These are phyloP conservation scores for Crithidia brevicula DNA, from an alignment of 208 protist genomes.

Conservation along the genomic window DNA sequence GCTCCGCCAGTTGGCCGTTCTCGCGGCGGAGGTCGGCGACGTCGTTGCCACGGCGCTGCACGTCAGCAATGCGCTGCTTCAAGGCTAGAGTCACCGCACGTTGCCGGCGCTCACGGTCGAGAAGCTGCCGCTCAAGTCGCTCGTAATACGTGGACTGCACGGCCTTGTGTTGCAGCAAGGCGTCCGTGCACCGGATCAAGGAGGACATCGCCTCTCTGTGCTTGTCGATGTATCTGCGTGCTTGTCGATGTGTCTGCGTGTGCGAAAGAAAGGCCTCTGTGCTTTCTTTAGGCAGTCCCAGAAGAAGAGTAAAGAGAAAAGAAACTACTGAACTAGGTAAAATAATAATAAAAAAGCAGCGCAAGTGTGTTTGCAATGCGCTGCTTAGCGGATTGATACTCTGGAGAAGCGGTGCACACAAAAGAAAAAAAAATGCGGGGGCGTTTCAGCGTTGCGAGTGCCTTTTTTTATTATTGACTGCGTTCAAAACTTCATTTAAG, in stretches of 20 bases:
- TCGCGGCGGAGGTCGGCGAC: constrained; percentile 52
- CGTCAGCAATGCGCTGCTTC: constrained; percentile 57
- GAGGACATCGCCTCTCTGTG: constrained; percentile 39
- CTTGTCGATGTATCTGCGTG: neutral
- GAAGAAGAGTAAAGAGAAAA: neutral
- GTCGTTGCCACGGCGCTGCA: constrained; percentile 59
- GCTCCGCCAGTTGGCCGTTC: constrained; percentile 42
- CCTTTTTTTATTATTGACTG: too few species aligned
- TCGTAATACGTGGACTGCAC: constrained; percentile 73
- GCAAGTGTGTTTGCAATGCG: neutral
- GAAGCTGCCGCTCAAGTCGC: constrained; percentile 60
- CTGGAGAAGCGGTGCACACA: neutral
- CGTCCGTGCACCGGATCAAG: constrained; percentile 71
- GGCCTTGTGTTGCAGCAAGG: constrained; percentile 76
- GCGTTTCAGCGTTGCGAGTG: too few species aligned
- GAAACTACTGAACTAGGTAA: neutral
- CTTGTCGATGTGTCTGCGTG: too few species aligned
- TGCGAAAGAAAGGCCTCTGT: too few species aligned
- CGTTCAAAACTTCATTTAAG: too few species aligned
- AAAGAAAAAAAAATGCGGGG: constrained; percentile 4
- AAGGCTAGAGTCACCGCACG: constrained; percentile 49
- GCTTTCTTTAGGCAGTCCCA: too few species aligned
- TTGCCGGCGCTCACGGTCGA: constrained; percentile 55
- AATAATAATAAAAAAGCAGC: constrained; percentile 3
- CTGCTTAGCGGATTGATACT: neutral